phyloP scores from a whole-genome alignment of 2,329 filamentous ascomycete species.

The Rosellinia necatrix region DNA sequence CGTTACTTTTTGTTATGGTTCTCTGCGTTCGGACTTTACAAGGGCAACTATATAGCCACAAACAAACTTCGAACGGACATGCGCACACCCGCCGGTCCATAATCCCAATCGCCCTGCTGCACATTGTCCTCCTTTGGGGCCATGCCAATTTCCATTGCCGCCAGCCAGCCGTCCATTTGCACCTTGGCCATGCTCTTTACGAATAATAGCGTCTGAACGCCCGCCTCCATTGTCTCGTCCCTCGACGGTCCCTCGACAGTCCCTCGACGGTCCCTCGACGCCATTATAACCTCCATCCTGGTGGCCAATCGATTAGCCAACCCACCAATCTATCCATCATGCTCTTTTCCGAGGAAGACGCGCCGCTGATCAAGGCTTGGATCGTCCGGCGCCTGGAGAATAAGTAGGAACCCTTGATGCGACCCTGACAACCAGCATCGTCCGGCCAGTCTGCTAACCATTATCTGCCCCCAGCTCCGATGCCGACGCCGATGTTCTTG shows the following conservation, averaged over 20 bases:
- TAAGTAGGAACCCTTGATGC: conserved; percentile 57
- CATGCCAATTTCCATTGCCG: neutral
- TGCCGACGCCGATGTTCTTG: conserved; percentile 79
- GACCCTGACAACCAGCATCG: neutral
- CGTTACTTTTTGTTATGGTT: neutral
- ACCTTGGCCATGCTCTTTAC: conserved; percentile 1
- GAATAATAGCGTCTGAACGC: conserved; percentile 2
- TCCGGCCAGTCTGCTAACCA: conserved; percentile 15
- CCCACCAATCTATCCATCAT: conserved; percentile 45
- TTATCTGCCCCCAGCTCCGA: conserved; percentile 62
- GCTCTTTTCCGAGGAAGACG: conserved; percentile 67
- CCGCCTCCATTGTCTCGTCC: neutral
- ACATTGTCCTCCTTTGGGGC: neutral
- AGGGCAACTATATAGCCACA: too few species aligned
- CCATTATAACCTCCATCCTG: too few species aligned
- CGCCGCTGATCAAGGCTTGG: conserved; percentile 72
- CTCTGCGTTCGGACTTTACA: conserved; percentile 1
- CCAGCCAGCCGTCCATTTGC: neutral
- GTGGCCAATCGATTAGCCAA: neutral
- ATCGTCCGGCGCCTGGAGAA: conserved; percentile 77
- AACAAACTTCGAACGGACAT: neutral
- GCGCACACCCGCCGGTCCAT: neutral
- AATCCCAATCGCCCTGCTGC: neutral
- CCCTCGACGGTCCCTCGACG: too few species aligned
- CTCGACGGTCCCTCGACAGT: too few species aligned